Conservation (phyloP, 2,329 filamentous ascomycete species). For the Fusarium cicatricum region DNA sequence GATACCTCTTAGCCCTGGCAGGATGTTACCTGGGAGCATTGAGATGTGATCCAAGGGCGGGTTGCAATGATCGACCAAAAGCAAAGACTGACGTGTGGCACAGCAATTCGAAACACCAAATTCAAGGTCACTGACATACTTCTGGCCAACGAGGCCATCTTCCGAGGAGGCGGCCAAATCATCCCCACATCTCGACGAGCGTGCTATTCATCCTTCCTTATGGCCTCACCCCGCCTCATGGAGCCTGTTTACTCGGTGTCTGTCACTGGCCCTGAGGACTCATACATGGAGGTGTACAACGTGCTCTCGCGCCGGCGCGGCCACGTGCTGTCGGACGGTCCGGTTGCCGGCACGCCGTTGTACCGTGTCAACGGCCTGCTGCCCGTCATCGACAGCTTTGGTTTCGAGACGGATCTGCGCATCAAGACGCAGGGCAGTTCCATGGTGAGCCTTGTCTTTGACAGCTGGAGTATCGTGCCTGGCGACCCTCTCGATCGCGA, state of each 20-base stretch:
- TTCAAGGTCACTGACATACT: slow-evolving; percentile 94
- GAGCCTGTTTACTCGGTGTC: slow-evolving; percentile 93
- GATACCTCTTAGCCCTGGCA: slow-evolving; percentile 23
- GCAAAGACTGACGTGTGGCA: slow-evolving; percentile 40
- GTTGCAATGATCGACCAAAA: slow-evolving; percentile 11
- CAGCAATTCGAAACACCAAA: slow-evolving; percentile 95
- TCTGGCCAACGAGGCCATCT: slow-evolving; percentile 89
- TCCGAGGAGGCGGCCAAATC: slow-evolving; percentile 94
- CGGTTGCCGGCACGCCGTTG: slow-evolving; percentile 91
- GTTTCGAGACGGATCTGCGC: slow-evolving; percentile 95
- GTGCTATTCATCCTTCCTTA: slow-evolving; percentile 95
- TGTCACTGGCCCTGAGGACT: slow-evolving; percentile 91
- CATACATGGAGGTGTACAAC: slow-evolving; percentile 89
- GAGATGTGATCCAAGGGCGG: neutral
- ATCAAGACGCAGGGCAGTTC: slow-evolving; percentile 96
- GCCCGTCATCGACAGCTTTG: slow-evolving; percentile 96
- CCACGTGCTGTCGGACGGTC: slow-evolving; percentile 93
- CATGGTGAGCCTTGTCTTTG: slow-evolving; percentile 90
- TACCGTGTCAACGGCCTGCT: slow-evolving; percentile 92
- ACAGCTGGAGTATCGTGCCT: slow-evolving; percentile 94
- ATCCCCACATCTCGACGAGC: slow-evolving; percentile 93
- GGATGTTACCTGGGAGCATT: slow-evolving; percentile 16
- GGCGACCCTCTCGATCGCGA: slow-evolving; percentile 93
- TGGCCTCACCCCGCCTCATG: slow-evolving; percentile 96
- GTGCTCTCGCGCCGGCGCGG: slow-evolving; percentile 87